Evolutionary conservation across 495 filamentous ascomycete genomes (phyloP).

Genomic region (Talaromyces nanjingensis): DNA sequence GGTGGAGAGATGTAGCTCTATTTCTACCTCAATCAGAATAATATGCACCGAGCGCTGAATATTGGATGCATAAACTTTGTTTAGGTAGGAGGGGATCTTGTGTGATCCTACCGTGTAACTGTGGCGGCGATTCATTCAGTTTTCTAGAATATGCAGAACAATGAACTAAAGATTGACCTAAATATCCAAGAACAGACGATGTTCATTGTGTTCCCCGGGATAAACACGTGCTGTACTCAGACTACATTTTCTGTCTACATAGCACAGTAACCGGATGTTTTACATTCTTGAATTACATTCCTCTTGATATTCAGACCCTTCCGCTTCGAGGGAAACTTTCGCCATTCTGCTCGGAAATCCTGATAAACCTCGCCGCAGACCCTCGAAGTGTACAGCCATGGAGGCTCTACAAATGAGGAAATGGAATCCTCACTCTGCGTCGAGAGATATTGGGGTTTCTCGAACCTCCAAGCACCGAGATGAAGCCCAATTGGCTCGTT

Average conservation of each 20-base stretch:
- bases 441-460: slow-evolving; percentile 12
- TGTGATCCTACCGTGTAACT: not conserved
- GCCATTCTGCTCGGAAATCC: not conserved
- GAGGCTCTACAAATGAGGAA: not conserved
- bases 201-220: not conserved
- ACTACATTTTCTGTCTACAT: not conserved
- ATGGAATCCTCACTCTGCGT: not conserved
- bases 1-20: not conserved
- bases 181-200: not conserved
- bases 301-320: not conserved
- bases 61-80: not conserved
- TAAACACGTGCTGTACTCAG: not conserved
- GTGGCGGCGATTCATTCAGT: not conserved
- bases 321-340: not conserved
- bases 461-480: slow-evolving; percentile 25
- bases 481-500: slow-evolving; percentile 32
- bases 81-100: not conserved
- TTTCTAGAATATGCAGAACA: not conserved
- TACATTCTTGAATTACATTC: not conserved
- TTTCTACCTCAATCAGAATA: not conserved
- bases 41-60: not conserved
- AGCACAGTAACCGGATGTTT: not conserved
- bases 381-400: not conserved
- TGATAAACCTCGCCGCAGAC: not conserved
- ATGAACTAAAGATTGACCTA: not conserved